Conservation (phyloP, 208 protist genomes). For the Trypanosoma grayi region DNA sequence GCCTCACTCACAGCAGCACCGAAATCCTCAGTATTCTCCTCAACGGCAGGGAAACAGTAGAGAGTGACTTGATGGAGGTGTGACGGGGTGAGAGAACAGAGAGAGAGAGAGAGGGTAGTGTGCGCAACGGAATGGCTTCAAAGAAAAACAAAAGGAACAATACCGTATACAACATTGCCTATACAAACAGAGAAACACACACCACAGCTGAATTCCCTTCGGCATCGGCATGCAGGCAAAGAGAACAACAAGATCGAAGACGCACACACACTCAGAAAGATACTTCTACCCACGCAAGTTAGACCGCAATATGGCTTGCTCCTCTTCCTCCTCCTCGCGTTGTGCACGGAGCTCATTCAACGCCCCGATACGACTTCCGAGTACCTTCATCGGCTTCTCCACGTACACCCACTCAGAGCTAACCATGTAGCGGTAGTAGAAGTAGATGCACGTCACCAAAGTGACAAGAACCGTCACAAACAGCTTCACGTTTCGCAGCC, state of each 20-base stretch:
- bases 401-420: conserved; percentile 83
- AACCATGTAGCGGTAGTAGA: conserved; percentile 90
- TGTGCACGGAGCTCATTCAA: conserved; percentile 59
- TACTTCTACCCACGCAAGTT: not conserved
- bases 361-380: conserved; percentile 70
- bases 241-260: not conserved
- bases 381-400: conserved; percentile 60
- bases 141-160: conserved; percentile 2
- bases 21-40: too few relatives aligned
- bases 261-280: not conserved
- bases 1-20: not conserved
- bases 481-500: conserved; percentile 84
- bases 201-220: too few relatives aligned
- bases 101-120: too few relatives aligned
- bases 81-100: too few relatives aligned
- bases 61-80: too few relatives aligned
- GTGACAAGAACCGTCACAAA: conserved; percentile 66
- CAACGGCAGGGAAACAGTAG: too few relatives aligned
- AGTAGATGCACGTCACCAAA: conserved; percentile 56
- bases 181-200: too few relatives aligned
- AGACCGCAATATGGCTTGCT: conserved; percentile 16
- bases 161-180: not conserved
- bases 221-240: not conserved
- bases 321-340: conserved; percentile 36
- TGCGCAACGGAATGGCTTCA: too few relatives aligned